A percentile compares a stretch with the other conserved stretches of the same genome.
These are phyloP conservation scores for Boletus semigastroideus DNA, from an alignment of 1,284 basidiomycete genomes.

Conservation along the genomic window DNA sequence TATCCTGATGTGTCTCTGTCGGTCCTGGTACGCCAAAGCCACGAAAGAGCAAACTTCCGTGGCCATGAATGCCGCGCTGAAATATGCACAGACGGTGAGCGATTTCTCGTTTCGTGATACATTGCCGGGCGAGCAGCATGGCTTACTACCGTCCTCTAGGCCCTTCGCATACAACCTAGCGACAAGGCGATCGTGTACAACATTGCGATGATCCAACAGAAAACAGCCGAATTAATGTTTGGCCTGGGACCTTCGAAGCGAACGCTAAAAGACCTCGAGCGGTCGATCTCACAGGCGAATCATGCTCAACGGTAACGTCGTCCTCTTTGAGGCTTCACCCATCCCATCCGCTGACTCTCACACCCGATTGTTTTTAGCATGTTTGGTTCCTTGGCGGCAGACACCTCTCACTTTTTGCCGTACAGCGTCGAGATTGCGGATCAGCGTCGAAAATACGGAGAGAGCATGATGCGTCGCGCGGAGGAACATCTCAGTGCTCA, in stretches of 20 bases:
- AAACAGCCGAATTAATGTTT: conserved; percentile 86
- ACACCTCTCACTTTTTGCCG: conserved; percentile 69
- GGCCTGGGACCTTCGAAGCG: conserved; percentile 73
- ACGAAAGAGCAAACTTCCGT: conserved; percentile 81
- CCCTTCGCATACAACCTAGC: conserved; percentile 74
- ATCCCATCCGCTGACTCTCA: neutral
- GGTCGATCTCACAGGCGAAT: conserved; percentile 79
- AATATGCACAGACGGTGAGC: conserved; percentile 64
- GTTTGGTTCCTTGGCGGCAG: conserved; percentile 79
- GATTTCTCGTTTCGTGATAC: neutral
- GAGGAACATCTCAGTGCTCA: conserved; percentile 79
- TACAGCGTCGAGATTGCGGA: conserved; percentile 87
- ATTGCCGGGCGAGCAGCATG: neutral
- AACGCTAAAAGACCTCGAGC: conserved; percentile 74
- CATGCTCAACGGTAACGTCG: conserved; percentile 86
- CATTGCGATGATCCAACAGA: conserved; percentile 95
- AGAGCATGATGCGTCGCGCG: conserved; percentile 75
- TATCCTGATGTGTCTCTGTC: conserved; percentile 79
- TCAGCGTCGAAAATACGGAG: conserved; percentile 85
- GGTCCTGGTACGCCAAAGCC: conserved; percentile 91
- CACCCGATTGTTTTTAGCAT: conserved; percentile 46
- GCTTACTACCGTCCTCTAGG: conserved; percentile 43
- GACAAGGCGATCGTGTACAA: conserved; percentile 92
- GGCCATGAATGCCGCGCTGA: conserved; percentile 77
- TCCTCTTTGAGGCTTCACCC: neutral